Percentiles rank a stretch among this genome's conserved stretches.
Conservation (phyloP, 2,329 filamentous ascomycete genomes). For the Dactylellina haptotyla region DNA sequence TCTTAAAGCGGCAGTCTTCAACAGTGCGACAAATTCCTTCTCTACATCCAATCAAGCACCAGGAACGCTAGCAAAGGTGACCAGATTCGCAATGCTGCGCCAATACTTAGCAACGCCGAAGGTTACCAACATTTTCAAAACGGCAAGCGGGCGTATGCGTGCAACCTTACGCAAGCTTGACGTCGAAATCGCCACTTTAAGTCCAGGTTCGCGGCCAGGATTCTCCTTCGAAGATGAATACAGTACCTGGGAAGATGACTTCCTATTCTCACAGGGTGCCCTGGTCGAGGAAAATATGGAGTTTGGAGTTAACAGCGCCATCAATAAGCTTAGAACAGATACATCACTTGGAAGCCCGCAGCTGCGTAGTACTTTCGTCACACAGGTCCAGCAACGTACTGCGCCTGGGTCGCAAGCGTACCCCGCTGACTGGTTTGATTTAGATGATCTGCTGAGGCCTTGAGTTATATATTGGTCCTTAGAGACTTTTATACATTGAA, state of each 20-base stretch:
- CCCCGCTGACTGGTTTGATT: neutral
- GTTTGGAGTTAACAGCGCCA: neutral
- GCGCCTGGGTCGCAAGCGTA: neutral
- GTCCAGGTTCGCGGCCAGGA: neutral
- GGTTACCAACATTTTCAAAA: conserved; percentile 1
- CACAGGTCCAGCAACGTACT: neutral
- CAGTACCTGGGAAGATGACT: conserved; percentile 1
- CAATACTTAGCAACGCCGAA: neutral
- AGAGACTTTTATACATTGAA: too few relatives aligned
- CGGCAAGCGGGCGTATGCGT: neutral
- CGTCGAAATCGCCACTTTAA: neutral
- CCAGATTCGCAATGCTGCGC: conserved; percentile 5
- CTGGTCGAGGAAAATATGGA: neutral
- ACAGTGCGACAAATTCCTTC: neutral
- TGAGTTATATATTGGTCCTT: too few relatives aligned
- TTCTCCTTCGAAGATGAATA: neutral
- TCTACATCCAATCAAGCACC: neutral
- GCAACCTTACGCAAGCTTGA: conserved; percentile 8
- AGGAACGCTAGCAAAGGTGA: neutral
- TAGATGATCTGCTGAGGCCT: neutral
- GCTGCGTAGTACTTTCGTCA: neutral
- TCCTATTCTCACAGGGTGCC: neutral
- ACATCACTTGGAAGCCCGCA: neutral
- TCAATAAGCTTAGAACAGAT: neutral
- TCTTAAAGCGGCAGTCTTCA: conserved; percentile 4